Evolutionary conservation across 1,284 basidiomycete species (phyloP).

Genomic region (Puccinia triticina): DNA sequence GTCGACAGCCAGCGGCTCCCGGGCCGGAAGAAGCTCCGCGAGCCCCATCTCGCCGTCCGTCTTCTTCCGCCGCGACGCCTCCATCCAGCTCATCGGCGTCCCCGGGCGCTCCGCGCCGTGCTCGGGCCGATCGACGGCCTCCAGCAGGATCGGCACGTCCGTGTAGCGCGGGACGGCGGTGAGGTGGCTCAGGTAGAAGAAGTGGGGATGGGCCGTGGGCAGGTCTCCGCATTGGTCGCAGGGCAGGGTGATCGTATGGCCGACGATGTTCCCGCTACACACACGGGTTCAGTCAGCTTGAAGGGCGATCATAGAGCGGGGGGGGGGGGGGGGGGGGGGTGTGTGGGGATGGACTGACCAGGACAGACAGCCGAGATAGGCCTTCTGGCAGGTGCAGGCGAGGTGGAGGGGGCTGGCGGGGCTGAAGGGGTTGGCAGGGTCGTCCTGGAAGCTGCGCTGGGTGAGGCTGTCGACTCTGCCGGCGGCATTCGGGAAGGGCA

Average conservation of each 20-base stretch:
- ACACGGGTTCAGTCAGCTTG: background rate
- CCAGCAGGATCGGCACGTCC: background rate
- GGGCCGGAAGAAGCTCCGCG: background rate
- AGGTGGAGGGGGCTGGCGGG: background rate
- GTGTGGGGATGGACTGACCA: conserved; percentile 7
- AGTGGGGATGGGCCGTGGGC: background rate
- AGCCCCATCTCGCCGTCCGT: background rate
- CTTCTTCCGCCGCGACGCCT: background rate
- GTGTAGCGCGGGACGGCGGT: conserved; percentile 26
- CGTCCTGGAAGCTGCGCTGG: conserved; percentile 24
- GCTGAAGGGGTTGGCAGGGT: conserved; percentile 25
- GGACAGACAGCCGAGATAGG: conserved; percentile 45
- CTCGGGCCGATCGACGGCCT: background rate
- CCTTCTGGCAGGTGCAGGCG: conserved; percentile 27
- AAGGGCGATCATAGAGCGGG: background rate
- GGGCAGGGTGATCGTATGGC: conserved; percentile 5
- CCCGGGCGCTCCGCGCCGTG: too few relatives aligned
- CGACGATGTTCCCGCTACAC: conserved; percentile 41
- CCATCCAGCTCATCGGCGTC: background rate
- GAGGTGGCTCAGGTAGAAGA: conserved; percentile 22
- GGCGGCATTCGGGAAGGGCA: conserved; percentile 20
- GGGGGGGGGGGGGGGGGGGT: background rate
- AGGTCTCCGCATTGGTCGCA: conserved; percentile 29
- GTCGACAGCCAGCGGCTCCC: too few relatives aligned
- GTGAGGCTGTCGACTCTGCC: conserved; percentile 20